These are phyloP conservation scores for Bipolaris sorokiniana DNA, from an alignment of 2,329 filamentous ascomycete genomes.

Conservation along the genomic window DNA sequence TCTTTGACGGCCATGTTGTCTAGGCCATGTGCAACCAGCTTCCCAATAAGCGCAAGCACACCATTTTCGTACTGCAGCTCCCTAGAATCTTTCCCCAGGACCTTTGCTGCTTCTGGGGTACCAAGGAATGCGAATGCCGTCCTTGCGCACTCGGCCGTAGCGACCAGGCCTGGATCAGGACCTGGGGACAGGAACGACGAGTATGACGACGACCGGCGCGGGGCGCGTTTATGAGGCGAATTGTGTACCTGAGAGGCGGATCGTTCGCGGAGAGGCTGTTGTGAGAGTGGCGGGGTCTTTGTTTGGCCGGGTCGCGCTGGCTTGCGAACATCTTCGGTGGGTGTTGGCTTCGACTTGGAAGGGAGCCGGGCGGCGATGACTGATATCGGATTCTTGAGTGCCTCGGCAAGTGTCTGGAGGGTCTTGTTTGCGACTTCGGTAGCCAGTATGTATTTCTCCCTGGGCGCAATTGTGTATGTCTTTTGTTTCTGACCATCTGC, in stretches of 20 bases:
- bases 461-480: slow-evolving; percentile 53
- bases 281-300: slow-evolving; percentile 50
- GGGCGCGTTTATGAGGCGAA: slow-evolving; percentile 52
- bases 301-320: slow-evolving; percentile 24
- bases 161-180: slow-evolving; percentile 51
- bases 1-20: slow-evolving; percentile 74
- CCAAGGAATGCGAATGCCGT: slow-evolving; percentile 70
- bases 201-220: slow-evolving; percentile 49
- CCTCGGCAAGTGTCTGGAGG: slow-evolving; percentile 72
- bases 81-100: slow-evolving; percentile 61
- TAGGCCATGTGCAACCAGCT: slow-evolving; percentile 68
- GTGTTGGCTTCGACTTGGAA: slow-evolving; percentile 27
- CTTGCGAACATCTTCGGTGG: slow-evolving; percentile 37
- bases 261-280: slow-evolving; percentile 67
- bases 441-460: slow-evolving; percentile 70
- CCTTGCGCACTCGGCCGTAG: slow-evolving; percentile 72
- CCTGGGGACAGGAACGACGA: slow-evolving; percentile 34
- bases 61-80: slow-evolving; percentile 74
- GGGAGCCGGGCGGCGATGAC: slow-evolving; percentile 17
- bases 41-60: slow-evolving; percentile 71
- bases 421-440: slow-evolving; percentile 75
- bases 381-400: slow-evolving; percentile 59
- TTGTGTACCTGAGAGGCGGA: slow-evolving; percentile 66
- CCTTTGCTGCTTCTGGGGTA: slow-evolving; percentile 59
- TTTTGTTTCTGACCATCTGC: slow-evolving; percentile 49